Percentiles rank a stretch among this genome's conserved stretches.
Evolutionary conservation across 1,284 basidiomycete species (phyloP).

Genomic region (Cystobasidiaceae sp.): DNA sequence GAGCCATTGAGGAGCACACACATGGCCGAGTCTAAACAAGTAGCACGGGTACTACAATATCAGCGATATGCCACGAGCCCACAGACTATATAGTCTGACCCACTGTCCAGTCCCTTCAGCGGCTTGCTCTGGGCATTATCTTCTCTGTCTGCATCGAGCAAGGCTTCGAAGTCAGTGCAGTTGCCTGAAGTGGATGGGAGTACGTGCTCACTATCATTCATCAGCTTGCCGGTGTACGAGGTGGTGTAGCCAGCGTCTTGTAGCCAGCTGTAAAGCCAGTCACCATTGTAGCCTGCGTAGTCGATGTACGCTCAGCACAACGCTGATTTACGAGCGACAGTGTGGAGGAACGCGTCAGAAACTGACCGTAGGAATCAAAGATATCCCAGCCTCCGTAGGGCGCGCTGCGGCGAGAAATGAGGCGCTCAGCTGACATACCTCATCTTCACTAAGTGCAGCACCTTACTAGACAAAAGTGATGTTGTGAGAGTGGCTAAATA

Average conservation of each 20-base stretch:
- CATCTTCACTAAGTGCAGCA: not conserved
- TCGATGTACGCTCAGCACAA: not conserved
- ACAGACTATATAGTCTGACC: no score
- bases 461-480: conserved; percentile 11
- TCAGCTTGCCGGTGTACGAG: conserved; percentile 44
- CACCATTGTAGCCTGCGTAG: conserved; percentile 33
- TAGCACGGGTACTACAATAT: not conserved
- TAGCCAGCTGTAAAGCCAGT: conserved; percentile 41
- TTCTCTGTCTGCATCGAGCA: no score
- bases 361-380: not conserved
- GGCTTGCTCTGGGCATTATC: conserved; percentile 29
- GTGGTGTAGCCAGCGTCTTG: conserved; percentile 43
- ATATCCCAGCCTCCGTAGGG: not conserved
- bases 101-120: not conserved
- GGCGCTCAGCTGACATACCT: not conserved
- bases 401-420: not conserved
- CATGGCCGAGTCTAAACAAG: no score
- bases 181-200: no score
- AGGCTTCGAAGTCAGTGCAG: no score
- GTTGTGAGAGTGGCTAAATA: not conserved
- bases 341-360: not conserved
- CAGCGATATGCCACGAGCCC: no score
- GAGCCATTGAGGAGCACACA: no score
- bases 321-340: no score
- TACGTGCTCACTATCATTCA: conserved; percentile 46